Base-by-base conservation (phyloP, 495 filamentous ascomycete genomes). In the Talaromyces borbonicus region DNA sequence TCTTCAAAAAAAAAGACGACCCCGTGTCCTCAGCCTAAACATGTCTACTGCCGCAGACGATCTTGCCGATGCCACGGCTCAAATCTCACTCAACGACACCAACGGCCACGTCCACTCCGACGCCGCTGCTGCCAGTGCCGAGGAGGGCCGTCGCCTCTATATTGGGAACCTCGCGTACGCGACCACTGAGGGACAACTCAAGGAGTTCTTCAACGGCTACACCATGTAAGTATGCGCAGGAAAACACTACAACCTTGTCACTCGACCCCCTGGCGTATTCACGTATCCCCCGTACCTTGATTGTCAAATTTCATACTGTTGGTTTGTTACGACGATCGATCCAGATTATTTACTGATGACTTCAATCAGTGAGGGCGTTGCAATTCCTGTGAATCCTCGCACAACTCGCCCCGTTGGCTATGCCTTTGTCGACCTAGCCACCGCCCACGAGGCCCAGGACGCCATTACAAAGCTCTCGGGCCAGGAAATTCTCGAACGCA, bases 161-260 rank as follows among this genome's bases (percentile, higher is more conserved):
- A 97, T 97, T 74, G 92, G 92, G 68, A 98, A 98, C 74, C 87
- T 98, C 78, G 92, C 92, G 47, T 97, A 98, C 67, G 89, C 92
- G 80, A 97, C 92, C 77, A 93, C 89, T 61, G 92, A 97, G 85
- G 92, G 86, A 80, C 87, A 95, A 78, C 85, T 99, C 75, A 95
- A 90, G 74, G 87, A 89, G 47, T 99, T 99, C 78, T 99, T 99
- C 81, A 85, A 85, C 72, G 82, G 77, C 68, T 96, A 90, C 81
- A 82, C 87, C 70, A 84, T 99, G 93, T 99, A 80, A 80, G 92
- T 85, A 5, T 30, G n/a, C 11, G 15, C 18, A 16, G 6, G 25
- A 25, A 42, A 20, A 19, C 12, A 15, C 14, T 23, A 23, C 25
- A 42, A 25, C 8, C 39, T 7, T 14, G 39, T 16, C 39, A 15